A percentile compares a stretch with the other conserved stretches of the same genome.
Conservation (phyloP, 2,329 filamentous ascomycete species). For the Colletotrichum destructivum region DNA sequence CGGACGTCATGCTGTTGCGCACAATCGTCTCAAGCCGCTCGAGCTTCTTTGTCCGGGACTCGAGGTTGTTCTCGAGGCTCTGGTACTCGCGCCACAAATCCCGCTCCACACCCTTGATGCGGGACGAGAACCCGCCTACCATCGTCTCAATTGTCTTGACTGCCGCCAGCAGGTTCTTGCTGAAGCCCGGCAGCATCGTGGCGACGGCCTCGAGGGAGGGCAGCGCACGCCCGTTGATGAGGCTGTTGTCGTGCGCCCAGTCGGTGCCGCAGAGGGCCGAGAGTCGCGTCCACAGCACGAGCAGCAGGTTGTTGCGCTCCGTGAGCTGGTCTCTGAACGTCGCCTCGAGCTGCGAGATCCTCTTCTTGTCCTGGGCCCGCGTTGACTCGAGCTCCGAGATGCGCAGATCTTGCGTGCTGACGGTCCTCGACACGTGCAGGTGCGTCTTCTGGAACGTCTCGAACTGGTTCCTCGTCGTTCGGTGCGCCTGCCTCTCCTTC, state of each 20-base stretch:
- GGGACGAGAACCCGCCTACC: constrained; percentile 81
- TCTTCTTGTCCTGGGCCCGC: constrained; percentile 83
- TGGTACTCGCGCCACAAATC: constrained; percentile 95
- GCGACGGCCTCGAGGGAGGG: constrained; percentile 89
- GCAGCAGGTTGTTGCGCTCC: constrained; percentile 90
- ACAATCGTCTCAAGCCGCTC: constrained; percentile 88
- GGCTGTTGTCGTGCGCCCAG: constrained; percentile 90
- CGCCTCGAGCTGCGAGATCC: constrained; percentile 81
- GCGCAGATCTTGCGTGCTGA: constrained; percentile 86
- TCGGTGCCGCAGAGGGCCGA: constrained; percentile 89
- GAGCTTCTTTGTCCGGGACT: constrained; percentile 85
- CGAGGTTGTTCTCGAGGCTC: constrained; percentile 84
- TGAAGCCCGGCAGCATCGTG: constrained; percentile 89
- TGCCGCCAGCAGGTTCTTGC: constrained; percentile 88
- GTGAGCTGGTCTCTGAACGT: constrained; percentile 88
- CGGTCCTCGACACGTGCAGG: constrained; percentile 87
- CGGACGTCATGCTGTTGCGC: constrained; percentile 72
- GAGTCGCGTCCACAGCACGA: constrained; percentile 91
- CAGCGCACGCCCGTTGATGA: constrained; percentile 87
- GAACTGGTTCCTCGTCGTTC: constrained; percentile 88
- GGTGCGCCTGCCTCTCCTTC: constrained; percentile 87
- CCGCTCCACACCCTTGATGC: constrained; percentile 88
- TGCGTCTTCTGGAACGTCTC: constrained; percentile 92
- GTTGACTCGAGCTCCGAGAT: constrained; percentile 89
- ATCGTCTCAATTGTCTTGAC: constrained; percentile 90